phyloP scores from a whole-genome alignment of 257 asterid genomes.

The Gynochthodes officinalis region DNA sequence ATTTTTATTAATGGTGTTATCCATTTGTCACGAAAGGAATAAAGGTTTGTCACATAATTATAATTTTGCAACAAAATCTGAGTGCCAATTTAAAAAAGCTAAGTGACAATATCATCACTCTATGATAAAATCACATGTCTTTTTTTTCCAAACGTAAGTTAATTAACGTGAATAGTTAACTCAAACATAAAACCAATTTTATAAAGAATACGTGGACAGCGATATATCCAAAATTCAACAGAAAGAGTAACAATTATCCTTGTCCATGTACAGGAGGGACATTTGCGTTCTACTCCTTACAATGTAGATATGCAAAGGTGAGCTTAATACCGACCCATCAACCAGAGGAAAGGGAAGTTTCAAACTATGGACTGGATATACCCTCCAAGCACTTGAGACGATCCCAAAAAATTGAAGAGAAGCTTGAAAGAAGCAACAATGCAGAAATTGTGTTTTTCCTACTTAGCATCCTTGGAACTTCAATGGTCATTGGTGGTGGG shows the following conservation, averaged over 20 bases:
- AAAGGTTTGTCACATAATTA: too few relatives aligned
- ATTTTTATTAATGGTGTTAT: too few relatives aligned
- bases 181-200: too few relatives aligned
- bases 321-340: slow-evolving; percentile 47
- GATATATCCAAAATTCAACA: too few relatives aligned
- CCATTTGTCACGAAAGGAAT: too few relatives aligned
- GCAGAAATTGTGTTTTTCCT: slow-evolving; percentile 38
- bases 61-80: too few relatives aligned
- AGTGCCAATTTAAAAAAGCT: too few relatives aligned
- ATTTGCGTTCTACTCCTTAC: slow-evolving; percentile 63
- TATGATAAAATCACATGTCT: too few relatives aligned
- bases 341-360: slow-evolving; percentile 48
- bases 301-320: slow-evolving; percentile 63
- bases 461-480: slow-evolving; percentile 68
- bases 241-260: neutral
- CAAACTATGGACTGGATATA: slow-evolving; percentile 37
- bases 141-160: too few relatives aligned
- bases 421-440: slow-evolving; percentile 37
- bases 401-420: slow-evolving; percentile 36
- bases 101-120: too few relatives aligned
- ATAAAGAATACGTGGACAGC: too few relatives aligned
- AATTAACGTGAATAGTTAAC: too few relatives aligned
- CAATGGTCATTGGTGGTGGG: slow-evolving; percentile 91
- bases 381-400: slow-evolving; percentile 26
- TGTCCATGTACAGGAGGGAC: slow-evolving; percentile 53